Conservation (phyloP, 148 eudicot species). For the Euryodendron excelsum region DNA sequence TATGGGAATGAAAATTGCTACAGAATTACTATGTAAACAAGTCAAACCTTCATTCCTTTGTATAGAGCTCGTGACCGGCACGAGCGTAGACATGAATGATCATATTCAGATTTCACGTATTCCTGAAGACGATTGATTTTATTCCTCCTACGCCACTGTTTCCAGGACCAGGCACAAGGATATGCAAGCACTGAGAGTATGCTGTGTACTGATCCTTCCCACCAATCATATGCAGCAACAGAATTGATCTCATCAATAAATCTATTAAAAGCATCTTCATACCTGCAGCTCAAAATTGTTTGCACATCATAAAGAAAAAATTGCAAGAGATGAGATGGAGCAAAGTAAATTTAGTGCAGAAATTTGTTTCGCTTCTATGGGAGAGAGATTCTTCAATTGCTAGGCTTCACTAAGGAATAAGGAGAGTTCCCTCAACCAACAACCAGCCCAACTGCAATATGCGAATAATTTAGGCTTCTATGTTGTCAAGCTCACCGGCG, state of each 20-base stretch:
- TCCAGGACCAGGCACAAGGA: slow-evolving; percentile 96
- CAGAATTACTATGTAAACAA: slow-evolving; percentile 1
- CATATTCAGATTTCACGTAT: slow-evolving; percentile 81
- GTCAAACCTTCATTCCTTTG: slow-evolving; percentile 88
- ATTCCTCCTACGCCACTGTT: slow-evolving; percentile 85
- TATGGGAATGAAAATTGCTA: not conserved
- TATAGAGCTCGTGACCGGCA: slow-evolving; percentile 85
- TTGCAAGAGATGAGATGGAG: slow-evolving; percentile 8
- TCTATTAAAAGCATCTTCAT: slow-evolving; percentile 86
- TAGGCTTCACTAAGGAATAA: not conserved
- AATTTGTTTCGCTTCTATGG: not conserved
- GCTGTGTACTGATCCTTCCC: slow-evolving; percentile 91
- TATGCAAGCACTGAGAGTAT: slow-evolving; percentile 79
- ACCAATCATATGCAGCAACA: slow-evolving; percentile 90
- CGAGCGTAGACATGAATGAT: slow-evolving; percentile 83
- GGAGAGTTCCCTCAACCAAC: not conserved
- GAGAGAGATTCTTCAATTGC: slow-evolving; percentile 3
- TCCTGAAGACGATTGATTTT: slow-evolving; percentile 78
- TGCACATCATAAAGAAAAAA: slow-evolving; percentile 10
- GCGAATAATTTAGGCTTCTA: not conserved
- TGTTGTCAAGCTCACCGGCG: not conserved
- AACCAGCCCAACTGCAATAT: not conserved
- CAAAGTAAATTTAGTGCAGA: not conserved
- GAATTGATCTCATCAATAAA: slow-evolving; percentile 81
- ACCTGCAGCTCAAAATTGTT: slow-evolving; percentile 39